phyloP scores from a whole-genome alignment of 2,329 filamentous ascomycete species.

The Rhynchosporium secalis region DNA sequence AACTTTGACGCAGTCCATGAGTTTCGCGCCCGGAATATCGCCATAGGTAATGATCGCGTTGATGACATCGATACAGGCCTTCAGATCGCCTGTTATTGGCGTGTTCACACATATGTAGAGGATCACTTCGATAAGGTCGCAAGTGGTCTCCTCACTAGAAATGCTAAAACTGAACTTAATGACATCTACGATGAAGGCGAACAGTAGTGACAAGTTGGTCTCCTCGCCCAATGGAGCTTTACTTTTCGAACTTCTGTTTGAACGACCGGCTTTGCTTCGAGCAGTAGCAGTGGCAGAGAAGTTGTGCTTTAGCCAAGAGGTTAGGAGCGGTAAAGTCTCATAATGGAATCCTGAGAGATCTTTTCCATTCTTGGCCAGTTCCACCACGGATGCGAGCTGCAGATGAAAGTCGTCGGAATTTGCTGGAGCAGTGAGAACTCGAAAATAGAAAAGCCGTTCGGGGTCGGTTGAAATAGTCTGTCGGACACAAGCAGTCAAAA shows the following conservation, averaged over 20 bases:
- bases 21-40: slow-evolving; percentile 61
- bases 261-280: slow-evolving; percentile 50
- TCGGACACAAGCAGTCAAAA: slow-evolving; percentile 65
- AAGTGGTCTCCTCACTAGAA: slow-evolving; percentile 62
- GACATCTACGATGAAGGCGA: slow-evolving; percentile 64
- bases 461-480: slow-evolving; percentile 63
- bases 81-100: slow-evolving; percentile 62
- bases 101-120: slow-evolving; percentile 69
- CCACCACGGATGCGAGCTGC: slow-evolving; percentile 62
- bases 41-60: slow-evolving; percentile 72
- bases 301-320: slow-evolving; percentile 57
- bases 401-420: slow-evolving; percentile 64
- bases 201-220: slow-evolving; percentile 62
- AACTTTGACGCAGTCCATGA: slow-evolving; percentile 67
- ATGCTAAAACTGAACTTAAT: slow-evolving; percentile 76
- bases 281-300: slow-evolving; percentile 56
- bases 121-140: slow-evolving; percentile 60
- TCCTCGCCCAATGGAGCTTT: slow-evolving; percentile 53
- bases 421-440: slow-evolving; percentile 57
- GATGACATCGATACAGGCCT: slow-evolving; percentile 66
- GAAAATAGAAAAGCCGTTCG: slow-evolving; percentile 66
- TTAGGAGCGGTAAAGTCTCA: slow-evolving; percentile 62
- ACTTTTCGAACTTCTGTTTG: slow-evolving; percentile 44
- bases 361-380: slow-evolving; percentile 61
- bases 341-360: slow-evolving; percentile 67